A percentile compares a stretch with the other conserved stretches of the same genome.
phyloP scores from a whole-genome alignment of 1,284 basidiomycete genomes.

The Ceratobasidium sp. region DNA sequence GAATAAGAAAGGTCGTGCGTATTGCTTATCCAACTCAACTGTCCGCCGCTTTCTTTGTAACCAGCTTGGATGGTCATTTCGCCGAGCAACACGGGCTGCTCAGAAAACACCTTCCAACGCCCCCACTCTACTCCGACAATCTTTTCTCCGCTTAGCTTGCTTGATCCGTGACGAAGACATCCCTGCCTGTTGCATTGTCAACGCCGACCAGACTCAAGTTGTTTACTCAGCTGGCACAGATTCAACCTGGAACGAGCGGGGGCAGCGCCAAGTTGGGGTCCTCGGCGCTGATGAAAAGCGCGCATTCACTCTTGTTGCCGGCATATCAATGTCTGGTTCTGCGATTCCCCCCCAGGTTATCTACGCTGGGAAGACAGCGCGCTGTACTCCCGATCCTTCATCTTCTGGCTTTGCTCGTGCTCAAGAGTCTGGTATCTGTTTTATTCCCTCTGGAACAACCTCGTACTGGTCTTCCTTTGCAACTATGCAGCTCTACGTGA shows the following conservation, averaged over 20 bases:
- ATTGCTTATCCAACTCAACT: neutral
- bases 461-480: constrained; percentile 57
- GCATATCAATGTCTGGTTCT: neutral
- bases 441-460: constrained; percentile 49
- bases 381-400: constrained; percentile 47
- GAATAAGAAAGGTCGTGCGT: neutral
- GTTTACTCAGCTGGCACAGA: neutral
- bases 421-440: constrained; percentile 48
- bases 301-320: neutral
- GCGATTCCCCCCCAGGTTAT: neutral
- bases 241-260: neutral
- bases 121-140: neutral
- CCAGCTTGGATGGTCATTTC: neutral
- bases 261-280: neutral
- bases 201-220: constrained; percentile 2
- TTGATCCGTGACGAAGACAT: neutral
- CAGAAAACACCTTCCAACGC: neutral
- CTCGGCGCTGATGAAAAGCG: neutral
- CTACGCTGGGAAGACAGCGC: constrained; percentile 3
- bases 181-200: constrained; percentile 7
- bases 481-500: constrained; percentile 54
- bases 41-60: neutral
- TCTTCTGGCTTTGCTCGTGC: constrained; percentile 46
- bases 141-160: constrained; percentile 1
- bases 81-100: neutral